phyloP scores from a whole-genome alignment of 345 rosid species.

The Linum tenue region DNA sequence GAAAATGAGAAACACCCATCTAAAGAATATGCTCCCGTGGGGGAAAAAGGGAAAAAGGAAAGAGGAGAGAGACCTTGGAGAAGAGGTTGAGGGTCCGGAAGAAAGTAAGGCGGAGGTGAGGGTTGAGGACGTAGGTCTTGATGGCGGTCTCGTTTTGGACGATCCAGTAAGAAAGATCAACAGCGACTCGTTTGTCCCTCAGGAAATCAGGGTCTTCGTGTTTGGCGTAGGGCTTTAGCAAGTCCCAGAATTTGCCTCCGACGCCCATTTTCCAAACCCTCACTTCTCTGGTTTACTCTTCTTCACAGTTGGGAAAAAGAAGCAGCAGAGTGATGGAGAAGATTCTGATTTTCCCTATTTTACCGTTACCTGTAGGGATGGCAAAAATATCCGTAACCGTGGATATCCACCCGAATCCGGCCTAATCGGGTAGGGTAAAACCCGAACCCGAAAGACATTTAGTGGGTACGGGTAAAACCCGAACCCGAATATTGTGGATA shows the following conservation, averaged over 20 bases:
- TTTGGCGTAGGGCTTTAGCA: slow-evolving; percentile 54
- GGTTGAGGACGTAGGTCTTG: slow-evolving; percentile 33
- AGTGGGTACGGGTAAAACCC: no score
- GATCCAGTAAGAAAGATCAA: slow-evolving; percentile 85
- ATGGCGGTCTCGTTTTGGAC: slow-evolving; percentile 80
- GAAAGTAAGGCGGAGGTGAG: slow-evolving; percentile 78
- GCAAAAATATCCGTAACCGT: no score
- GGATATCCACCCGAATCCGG: no score
- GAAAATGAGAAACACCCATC: not conserved
- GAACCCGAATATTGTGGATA: no score
- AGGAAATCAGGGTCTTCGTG: slow-evolving; percentile 52
- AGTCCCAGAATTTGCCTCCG: slow-evolving; percentile 89
- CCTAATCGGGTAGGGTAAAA: no score
- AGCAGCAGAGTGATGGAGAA: not conserved
- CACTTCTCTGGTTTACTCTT: not conserved
- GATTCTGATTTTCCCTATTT: slow-evolving; percentile 14
- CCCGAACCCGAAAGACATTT: no score
- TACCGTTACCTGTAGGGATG: slow-evolving; percentile 13
- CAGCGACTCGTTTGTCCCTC: slow-evolving; percentile 66
- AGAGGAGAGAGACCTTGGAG: slow-evolving; percentile 45
- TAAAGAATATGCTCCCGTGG: no score
- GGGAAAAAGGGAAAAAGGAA: not conserved
- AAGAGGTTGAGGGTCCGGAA: slow-evolving; percentile 81
- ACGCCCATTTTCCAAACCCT: slow-evolving; percentile 46
- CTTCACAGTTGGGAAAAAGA: not conserved